Base-by-base conservation (phyloP, 2,329 filamentous ascomycete species). In the Purpureocillium takamizusanense region DNA sequence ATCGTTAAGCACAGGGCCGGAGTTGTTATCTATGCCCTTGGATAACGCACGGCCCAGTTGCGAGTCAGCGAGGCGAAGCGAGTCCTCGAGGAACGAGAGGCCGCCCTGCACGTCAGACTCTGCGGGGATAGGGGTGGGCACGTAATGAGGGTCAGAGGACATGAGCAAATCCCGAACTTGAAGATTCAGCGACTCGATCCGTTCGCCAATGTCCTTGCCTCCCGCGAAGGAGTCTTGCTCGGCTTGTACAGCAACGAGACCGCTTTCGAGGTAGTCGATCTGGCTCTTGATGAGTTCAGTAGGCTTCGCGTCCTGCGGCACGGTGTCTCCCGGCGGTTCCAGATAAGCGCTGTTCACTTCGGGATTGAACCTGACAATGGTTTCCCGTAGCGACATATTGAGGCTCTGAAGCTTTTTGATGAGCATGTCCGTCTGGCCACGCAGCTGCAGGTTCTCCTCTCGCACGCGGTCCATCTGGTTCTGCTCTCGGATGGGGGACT, bases 181-280 rank as follows among this genome's bases (percentile, higher is more conserved):
- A 6, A 67, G 67, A 53, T 84, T 88, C 51, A 88, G 60, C 4
- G 67, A 66, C 31, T 73, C 69, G 25, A 86, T 56, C n/a, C 72
- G 72, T 34, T 69, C 63, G 51, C 76, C 70, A 4, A 66, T 60
- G 39, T 70, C 50, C 12, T 44, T 45, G 13, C 42, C 44, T 2
- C 48, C 50, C 1, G 43, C 35, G 7, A 46, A 53, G 41, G 68
- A 62, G 36, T 68, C 63, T 50, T 80, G 73, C 47, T 78, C 76
- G 13, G 74, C 67, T 29, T 70, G 67, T 10, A 89, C 72, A 8
- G 71, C 69, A 23, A 69, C 63, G 25, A 92, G 61, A 1, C 77
- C 76, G 48, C 74, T 74, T 42, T 84, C 78, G 3, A 94, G 66
- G 50, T 87, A 89, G 31, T 81, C 76, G 15, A 92, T 59, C 51